A percentile compares a stretch with the other conserved stretches of the same genome.
Conservation (phyloP, 805 yeast species). For the Candida awuae region DNA sequence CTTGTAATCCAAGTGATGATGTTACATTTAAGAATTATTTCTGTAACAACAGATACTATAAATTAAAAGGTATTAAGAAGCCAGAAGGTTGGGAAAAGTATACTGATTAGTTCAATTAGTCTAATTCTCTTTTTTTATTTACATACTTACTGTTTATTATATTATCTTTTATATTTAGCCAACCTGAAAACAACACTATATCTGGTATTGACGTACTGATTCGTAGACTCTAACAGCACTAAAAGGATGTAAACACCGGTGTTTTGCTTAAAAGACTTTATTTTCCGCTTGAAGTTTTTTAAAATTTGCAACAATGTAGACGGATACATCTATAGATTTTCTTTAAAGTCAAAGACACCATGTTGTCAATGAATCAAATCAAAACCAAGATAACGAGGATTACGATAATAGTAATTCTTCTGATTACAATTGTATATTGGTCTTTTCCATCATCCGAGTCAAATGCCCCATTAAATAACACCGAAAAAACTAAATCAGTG, state of each 20-base stretch:
- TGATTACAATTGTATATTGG: background rate
- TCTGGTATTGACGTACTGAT: too few relatives aligned
- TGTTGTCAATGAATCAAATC: background rate
- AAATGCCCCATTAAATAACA: background rate
- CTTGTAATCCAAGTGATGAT: slow-evolving; percentile 65
- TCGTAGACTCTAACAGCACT: too few relatives aligned
- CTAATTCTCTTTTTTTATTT: background rate
- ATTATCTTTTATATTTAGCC: background rate
- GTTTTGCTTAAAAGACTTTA: too few relatives aligned
- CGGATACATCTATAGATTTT: too few relatives aligned
- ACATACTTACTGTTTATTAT: background rate
- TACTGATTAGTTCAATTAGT: slow-evolving; percentile 26
- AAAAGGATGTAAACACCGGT: too few relatives aligned
- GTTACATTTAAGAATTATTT: slow-evolving; percentile 72
- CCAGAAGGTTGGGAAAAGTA: slow-evolving; percentile 67
- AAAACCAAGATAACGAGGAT: background rate
- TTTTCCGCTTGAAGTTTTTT: too few relatives aligned
- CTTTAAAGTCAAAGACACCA: too few relatives aligned
- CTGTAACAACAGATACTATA: slow-evolving; percentile 59
- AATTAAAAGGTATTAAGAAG: slow-evolving; percentile 45
- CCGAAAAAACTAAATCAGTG: background rate
- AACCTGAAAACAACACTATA: too few relatives aligned
- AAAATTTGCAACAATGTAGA: too few relatives aligned
- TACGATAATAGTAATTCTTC: background rate
- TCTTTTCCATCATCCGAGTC: background rate